phyloP scores from a whole-genome alignment of 495 filamentous ascomycete species.

The Friedmanniomyces simplex region DNA sequence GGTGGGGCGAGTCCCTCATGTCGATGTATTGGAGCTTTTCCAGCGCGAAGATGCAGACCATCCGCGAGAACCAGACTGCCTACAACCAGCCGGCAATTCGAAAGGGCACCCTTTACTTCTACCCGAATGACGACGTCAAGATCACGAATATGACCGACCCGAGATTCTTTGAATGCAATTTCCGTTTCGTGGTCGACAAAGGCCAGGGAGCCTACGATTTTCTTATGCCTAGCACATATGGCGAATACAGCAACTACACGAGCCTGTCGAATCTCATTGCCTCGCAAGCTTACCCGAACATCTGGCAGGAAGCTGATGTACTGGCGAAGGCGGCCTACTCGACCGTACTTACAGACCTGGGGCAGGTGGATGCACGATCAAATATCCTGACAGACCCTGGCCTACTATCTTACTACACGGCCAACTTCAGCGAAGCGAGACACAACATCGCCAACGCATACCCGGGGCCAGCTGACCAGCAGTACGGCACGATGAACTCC shows the following conservation, averaged over 20 bases:
- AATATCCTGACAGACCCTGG: constrained; percentile 25
- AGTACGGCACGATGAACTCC: constrained; percentile 8
- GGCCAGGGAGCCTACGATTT: background rate
- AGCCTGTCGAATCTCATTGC: background rate
- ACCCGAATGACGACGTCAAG: constrained; percentile 1
- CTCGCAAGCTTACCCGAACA: constrained; percentile 7
- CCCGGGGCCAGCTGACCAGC: constrained; percentile 8
- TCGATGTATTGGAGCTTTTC: constrained; percentile 10
- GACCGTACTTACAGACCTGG: constrained; percentile 27
- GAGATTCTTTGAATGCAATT: constrained; percentile 3
- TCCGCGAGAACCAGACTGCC: constrained; percentile 9
- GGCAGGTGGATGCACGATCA: constrained; percentile 15
- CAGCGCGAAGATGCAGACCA: background rate
- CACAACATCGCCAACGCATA: constrained; percentile 8
- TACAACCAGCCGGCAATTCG: constrained; percentile 1
- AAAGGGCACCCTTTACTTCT: constrained; percentile 6
- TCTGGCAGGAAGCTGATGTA: constrained; percentile 23
- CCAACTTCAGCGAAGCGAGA: constrained; percentile 18
- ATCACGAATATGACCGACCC: constrained; percentile 4
- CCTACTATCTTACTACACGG: constrained; percentile 16
- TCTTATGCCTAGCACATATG: background rate
- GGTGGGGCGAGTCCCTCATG: constrained; percentile 21
- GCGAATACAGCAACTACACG: background rate
- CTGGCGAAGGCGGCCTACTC: constrained; percentile 28
- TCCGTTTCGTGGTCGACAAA: constrained; percentile 10